Percentiles rank a stretch among this genome's conserved stretches.
Evolutionary conservation across 2,329 filamentous ascomycete genomes (phyloP).

Genomic region (Neocucurbitaria cava): DNA sequence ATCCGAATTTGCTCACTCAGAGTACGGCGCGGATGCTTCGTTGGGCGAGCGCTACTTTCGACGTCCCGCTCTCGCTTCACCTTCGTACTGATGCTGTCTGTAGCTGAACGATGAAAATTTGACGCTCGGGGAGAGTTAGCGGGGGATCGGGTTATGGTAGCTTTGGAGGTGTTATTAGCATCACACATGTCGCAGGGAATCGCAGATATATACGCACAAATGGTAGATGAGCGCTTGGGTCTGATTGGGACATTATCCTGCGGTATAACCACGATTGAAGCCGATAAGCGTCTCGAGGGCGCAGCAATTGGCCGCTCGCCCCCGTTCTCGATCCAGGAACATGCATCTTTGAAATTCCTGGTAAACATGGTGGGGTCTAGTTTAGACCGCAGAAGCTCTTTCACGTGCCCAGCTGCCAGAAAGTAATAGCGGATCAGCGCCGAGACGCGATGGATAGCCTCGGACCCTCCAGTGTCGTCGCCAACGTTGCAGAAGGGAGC

Average conservation of each 20-base stretch:
- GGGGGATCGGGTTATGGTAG: conserved; percentile 11
- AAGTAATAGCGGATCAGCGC: conserved; percentile 37
- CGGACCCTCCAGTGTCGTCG: conserved; percentile 32
- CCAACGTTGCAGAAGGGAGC: conserved; percentile 37
- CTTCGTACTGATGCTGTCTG: conserved; percentile 24
- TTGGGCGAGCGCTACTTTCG: conserved; percentile 21
- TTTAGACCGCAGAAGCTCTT: conserved; percentile 30
- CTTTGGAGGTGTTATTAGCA: conserved; percentile 7
- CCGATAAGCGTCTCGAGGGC: conserved; percentile 28
- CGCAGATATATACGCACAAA: conserved; percentile 65
- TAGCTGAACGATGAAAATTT: conserved; percentile 29
- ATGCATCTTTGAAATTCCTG: conserved; percentile 37
- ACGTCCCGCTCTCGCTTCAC: conserved; percentile 36
- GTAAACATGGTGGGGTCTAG: conserved; percentile 37
- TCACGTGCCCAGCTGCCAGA: conserved; percentile 32
- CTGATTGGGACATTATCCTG: conserved; percentile 45
- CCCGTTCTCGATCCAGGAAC: conserved; percentile 34
- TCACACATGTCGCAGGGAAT: conserved; percentile 73
- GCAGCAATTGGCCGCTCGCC: conserved; percentile 24
- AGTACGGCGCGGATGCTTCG: conserved; percentile 26
- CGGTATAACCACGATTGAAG: conserved; percentile 17
- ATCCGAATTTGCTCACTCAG: conserved; percentile 28
- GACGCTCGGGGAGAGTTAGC: conserved; percentile 13
- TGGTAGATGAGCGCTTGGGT: conserved; percentile 70
- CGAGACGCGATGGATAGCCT: conserved; percentile 36